These are phyloP conservation scores for Rhizoclosmatium globosum DNA, from an alignment of 192 early-diverging fungal genomes.

Conservation along the genomic window DNA sequence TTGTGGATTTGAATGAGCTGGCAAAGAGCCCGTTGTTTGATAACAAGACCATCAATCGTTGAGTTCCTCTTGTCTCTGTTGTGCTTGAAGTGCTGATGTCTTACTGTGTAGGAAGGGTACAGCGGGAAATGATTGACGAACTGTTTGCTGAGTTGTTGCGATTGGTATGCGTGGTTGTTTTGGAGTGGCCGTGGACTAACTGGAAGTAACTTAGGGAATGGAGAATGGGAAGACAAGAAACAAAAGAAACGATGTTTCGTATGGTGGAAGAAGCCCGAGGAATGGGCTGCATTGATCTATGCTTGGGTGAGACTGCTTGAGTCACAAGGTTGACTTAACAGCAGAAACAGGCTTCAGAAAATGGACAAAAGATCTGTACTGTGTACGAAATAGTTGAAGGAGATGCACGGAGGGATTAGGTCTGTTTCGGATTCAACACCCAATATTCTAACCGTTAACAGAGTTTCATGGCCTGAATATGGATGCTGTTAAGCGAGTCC, in stretches of 20 bases:
- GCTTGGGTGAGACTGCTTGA: slow-evolving; percentile 73
- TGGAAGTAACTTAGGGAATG: slow-evolving; percentile 52
- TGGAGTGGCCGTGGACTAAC: too few species aligned
- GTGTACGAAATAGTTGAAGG: slow-evolving; percentile 89
- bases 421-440: slow-evolving; percentile 38
- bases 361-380: slow-evolving; percentile 84
- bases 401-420: slow-evolving; percentile 79
- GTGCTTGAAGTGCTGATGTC: not conserved
- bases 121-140: slow-evolving; percentile 71
- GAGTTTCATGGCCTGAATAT: slow-evolving; percentile 85
- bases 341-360: slow-evolving; percentile 64
- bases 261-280: slow-evolving; percentile 89
- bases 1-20: slow-evolving; percentile 69
- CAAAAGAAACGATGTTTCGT: slow-evolving; percentile 65
- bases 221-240: slow-evolving; percentile 61
- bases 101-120: slow-evolving; percentile 58
- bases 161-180: slow-evolving; percentile 20
- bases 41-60: slow-evolving; percentile 75
- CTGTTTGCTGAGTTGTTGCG: slow-evolving; percentile 69
- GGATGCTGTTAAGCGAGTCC: slow-evolving; percentile 72
- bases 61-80: slow-evolving; percentile 39
- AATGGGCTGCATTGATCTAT: slow-evolving; percentile 85
- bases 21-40: slow-evolving; percentile 65
- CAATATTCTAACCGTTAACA: slow-evolving; percentile 36
- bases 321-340: not conserved